Base-by-base conservation (phyloP, 1,284 basidiomycete genomes). In the Sparassis latifolia region DNA sequence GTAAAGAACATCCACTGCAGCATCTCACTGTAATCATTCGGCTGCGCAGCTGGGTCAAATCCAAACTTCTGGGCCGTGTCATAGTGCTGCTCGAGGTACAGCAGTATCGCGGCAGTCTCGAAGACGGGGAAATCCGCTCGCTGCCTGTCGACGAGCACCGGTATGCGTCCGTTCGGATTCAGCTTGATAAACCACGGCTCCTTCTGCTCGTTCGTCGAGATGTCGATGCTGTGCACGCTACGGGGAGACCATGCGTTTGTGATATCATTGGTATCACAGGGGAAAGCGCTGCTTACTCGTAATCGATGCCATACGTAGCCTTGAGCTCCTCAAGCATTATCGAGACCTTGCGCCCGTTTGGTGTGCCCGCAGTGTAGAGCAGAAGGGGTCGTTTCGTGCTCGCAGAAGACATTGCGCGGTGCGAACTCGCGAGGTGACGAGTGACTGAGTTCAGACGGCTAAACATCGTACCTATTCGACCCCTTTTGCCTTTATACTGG, bases 1-100 rank as follows among this genome's bases (percentile, higher is more conserved):
- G 76, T 72, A 58, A 86, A 91, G 69, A 89, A 87, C 28, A 90
- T 81, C 89, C 88, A 91, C 61, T 86, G 84, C 29, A 86, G 60
- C 65, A 82, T 76, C 64, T 83, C 76, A 59, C 78, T 81, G 56
- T 76, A 63, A 49, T 68, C 65, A 44, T 68, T 54, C 43, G 68
- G 55, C 30, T 64, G 58, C 52, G 67, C 61, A 12, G 60, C 54
- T 4, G 66, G 65, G 58, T 69, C 62, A 64, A 77, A 79, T 58
- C 67, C 69, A 57, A 82, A 75, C 63, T 72, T 73, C 63, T 61
- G 56, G 47, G 74, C 70, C 33, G 64, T 64, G 57, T 74, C 73
- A 57, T 75, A 78, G 53, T 72, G 67, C 62, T 77, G 72, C 29
- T 66, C 69, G 48, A 82, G 69, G 67, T 80, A 80, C 31, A 80